These are phyloP conservation scores for Eudorina sp. DNA, from an alignment of 139 green algal species.

Conservation along the genomic window DNA sequence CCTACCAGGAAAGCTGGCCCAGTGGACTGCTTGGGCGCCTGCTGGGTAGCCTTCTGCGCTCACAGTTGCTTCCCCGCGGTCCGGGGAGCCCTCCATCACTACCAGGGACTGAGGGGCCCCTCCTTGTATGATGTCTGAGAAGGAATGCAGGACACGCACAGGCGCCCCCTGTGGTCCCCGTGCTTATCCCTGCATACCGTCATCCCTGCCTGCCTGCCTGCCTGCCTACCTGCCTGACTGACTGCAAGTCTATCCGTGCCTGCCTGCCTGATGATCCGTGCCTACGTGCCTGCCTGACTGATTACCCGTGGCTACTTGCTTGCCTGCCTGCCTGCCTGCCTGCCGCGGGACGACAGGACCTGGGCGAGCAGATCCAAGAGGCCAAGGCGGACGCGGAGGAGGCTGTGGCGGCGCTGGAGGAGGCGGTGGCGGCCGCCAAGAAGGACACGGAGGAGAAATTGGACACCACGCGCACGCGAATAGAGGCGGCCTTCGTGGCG, in stretches of 20 bases:
- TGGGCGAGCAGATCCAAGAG: background rate
- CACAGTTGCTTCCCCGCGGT: no score
- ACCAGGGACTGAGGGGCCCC: no score
- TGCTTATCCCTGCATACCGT: no score
- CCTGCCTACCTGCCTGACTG: background rate
- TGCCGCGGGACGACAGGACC: background rate
- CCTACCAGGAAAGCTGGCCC: no score
- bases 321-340: background rate
- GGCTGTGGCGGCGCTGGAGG: background rate
- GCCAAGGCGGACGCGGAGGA: background rate
- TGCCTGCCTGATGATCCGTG: background rate
- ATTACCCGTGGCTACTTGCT: background rate
- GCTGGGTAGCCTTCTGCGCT: no score
- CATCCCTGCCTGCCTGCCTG: background rate
- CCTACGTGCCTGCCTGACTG: background rate
- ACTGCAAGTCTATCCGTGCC: no score
- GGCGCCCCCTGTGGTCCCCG: no score
- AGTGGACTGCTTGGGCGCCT: no score
- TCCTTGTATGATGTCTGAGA: no score
- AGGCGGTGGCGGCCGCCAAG: background rate
- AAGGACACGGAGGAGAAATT: background rate
- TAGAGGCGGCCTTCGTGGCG: slow-evolving; percentile 15
- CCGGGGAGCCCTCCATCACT: no score
- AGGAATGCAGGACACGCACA: no score
- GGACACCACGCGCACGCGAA: background rate